Base-by-base conservation (phyloP, 352 stramenopile species). In the Phytophthora brassicae region DNA sequence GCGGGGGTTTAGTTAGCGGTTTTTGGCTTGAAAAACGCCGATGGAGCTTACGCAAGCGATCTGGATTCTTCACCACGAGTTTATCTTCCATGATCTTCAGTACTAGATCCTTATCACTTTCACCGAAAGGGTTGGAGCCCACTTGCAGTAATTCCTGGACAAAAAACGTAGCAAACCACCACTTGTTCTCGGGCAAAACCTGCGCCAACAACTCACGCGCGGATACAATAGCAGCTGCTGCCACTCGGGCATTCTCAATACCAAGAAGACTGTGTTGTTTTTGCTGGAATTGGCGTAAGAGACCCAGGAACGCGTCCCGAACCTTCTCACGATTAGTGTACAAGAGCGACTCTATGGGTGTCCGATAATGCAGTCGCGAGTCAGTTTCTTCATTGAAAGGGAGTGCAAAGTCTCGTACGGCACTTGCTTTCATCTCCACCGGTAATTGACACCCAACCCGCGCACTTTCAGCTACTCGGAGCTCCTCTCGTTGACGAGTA, bases 91-190 rank as follows among this genome's bases (percentile, higher is more conserved):
- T 84, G 43, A 91, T 89, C 59, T 86, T 84, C 3, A 73, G 39
- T 24, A 90, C 78, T 3, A 92, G 60, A n/a, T 92, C 83, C 42
- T 84, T 77, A 56, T 92, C 83, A 35, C 72, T 84, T 59, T 92
- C 80, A 31, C 78, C 83, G 6, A 92, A 75, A 3, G 78, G 83
- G 55, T 89, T 89, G 5, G 80, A 77, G 0, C 79, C 82, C 5
- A 92, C 64, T 53, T 92, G 80, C 1, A 87, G 54, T 16, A 92
- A 68, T 55, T 90, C 83, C 35, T 81, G 64, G 2, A 90, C 80
- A 56, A 90, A 90, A 31, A 92, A 89, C 35, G 78, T 78, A 13
- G 80, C 80, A 56, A 92, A 90, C 83, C 83, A 92, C 80, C 79
- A 89, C 36, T 67, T 65, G 52, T 92, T 92, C 33, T 79, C 76